phyloP scores from a whole-genome alignment of 2,329 filamentous ascomycete species.

The Periglandula ipomoeae region DNA sequence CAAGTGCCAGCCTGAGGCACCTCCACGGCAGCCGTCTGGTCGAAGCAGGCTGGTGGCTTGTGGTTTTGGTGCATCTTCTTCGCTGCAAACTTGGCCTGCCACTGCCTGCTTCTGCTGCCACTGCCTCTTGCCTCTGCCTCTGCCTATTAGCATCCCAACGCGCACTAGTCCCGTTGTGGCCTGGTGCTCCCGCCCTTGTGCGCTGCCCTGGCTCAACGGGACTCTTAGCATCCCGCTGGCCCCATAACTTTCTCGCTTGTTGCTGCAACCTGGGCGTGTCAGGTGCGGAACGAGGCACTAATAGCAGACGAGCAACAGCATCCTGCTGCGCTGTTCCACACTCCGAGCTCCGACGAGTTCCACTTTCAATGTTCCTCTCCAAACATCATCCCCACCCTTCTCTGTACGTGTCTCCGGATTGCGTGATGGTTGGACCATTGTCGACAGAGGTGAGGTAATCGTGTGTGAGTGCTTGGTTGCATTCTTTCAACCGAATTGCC shows the following conservation, averaged over 20 bases:
- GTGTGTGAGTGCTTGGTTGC: background rate
- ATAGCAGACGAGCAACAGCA: too few species aligned
- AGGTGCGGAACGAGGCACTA: background rate
- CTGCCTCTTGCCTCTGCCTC: too few species aligned
- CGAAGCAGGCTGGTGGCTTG: background rate
- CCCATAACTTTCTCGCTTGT: constrained; percentile 1
- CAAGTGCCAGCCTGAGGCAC: background rate
- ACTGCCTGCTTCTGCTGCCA: background rate
- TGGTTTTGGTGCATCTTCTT: too few species aligned
- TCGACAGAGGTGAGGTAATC: background rate
- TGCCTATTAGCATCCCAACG: background rate
- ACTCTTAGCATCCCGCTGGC: background rate
- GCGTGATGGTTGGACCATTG: background rate
- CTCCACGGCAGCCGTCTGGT: too few species aligned
- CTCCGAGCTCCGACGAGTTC: too few species aligned
- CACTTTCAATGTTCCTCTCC: background rate
- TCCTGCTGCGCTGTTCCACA: background rate
- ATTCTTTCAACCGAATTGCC: background rate
- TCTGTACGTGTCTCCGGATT: background rate
- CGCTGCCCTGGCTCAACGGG: background rate
- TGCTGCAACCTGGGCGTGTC: background rate
- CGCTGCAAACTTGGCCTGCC: background rate
- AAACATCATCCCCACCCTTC: constrained; percentile 1
- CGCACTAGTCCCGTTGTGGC: background rate
- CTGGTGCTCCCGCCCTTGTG: constrained; percentile 2